Evolutionary conservation across 148 eudicot genomes (phyloP), one percentile per base, ranked within the genome.

Genomic region (Spergularia bocconei): DNA sequence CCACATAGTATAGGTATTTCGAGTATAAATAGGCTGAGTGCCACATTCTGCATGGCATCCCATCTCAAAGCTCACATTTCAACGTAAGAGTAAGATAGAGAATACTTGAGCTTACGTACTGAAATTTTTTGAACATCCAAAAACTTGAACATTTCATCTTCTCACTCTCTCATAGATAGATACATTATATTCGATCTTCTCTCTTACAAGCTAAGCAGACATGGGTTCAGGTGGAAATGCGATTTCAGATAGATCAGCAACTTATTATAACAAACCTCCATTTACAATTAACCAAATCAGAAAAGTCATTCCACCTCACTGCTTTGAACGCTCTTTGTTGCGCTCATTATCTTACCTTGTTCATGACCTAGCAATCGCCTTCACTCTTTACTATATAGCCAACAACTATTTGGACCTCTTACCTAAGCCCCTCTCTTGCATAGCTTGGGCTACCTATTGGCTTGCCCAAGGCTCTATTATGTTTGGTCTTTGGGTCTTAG

Each of bases 401-500:
- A 15, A 15, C 50, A 38, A 38, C 17, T 64, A 64, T n/a, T n/a
- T n/a, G n/a, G 69, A 65, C 69, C 20, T 38, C 19, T 65, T 65
- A 8, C 69, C 69, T 38, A 65, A 65, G n/a, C 48, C 69, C 25
- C 1, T 65, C 0, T 65, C 69, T 17, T 65, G 39, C 47, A 7
- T 39, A 0, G 51, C 21, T 65, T 65, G 69, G 69, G 50, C 19
- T 0, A 36, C 38, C 69, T 65, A 65, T 65, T 65, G 69, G 69
- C 39, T 38, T 20, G 69, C 69, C 20, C 69, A 65, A 65, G 69
- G 69, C 11, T 65, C 69, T 1, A 65, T 65, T 7, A 65, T 65
- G 69, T 65, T 65, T 12, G 69, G 69, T 39, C 69, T 65, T 14
- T 65, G 69, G 69, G 69, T 65, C 11, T 7, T 65, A n/a, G 69